phyloP scores from a whole-genome alignment of 1,139 yeast species.

The Scheffersomyces stambukii region DNA sequence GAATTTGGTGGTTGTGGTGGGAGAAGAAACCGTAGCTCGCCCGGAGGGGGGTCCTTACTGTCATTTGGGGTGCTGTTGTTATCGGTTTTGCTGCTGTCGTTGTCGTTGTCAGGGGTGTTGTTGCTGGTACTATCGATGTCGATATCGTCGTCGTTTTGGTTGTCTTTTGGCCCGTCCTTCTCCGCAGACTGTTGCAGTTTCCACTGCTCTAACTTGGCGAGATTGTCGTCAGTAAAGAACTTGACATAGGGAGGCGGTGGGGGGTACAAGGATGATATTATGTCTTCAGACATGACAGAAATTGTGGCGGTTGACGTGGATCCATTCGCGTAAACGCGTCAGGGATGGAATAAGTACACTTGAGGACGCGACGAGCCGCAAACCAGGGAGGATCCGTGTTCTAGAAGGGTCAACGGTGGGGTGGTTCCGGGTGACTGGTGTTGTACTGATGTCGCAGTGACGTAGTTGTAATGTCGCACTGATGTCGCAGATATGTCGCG shows the following conservation, averaged over 20 bases:
- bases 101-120: constrained; percentile 1
- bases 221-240: constrained; percentile 62
- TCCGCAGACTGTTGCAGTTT: constrained; percentile 7
- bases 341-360: not conserved
- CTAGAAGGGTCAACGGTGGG: no score
- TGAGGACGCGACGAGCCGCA: no score
- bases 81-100: not conserved
- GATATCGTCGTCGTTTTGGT: constrained; percentile 6
- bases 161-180: constrained; percentile 4
- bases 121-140: constrained; percentile 2
- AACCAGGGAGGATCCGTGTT: no score
- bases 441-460: no score
- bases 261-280: constrained; percentile 70
- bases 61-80: constrained; percentile 2
- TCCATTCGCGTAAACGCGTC: constrained; percentile 1
- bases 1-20: constrained; percentile 67
- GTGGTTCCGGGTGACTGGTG: no score
- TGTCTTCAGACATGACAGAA: constrained; percentile 22
- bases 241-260: constrained; percentile 80
- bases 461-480: no score
- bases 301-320: constrained; percentile 1
- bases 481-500: constrained; percentile 2
- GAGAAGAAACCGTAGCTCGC: constrained; percentile 48
- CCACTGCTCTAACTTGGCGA: constrained; percentile 30
- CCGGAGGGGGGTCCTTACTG: constrained; percentile 16